A percentile compares a stretch with the other conserved stretches of the same genome.
Evolutionary conservation across 2,329 filamentous ascomycete species (phyloP).

Genomic region (Colletotrichum agaves): DNA sequence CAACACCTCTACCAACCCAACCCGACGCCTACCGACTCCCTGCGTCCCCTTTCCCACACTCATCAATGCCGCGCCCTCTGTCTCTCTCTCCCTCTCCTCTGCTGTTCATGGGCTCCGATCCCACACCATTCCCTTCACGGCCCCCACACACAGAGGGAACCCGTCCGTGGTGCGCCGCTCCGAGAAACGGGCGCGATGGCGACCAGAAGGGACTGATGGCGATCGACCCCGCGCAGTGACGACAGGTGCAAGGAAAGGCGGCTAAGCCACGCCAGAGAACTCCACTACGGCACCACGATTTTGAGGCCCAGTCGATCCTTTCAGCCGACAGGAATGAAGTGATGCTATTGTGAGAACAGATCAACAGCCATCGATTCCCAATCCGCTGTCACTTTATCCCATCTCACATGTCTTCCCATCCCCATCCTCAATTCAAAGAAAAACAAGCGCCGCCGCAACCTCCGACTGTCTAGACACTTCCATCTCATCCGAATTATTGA

Average conservation of each 20-base stretch:
- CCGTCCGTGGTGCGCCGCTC: constrained; percentile 23
- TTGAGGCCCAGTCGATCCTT: constrained; percentile 33
- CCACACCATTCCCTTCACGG: constrained; percentile 2
- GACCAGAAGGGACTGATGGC: constrained; percentile 10
- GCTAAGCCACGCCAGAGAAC: constrained; percentile 32
- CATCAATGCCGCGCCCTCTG: constrained; percentile 23
- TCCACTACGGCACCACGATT: constrained; percentile 26
- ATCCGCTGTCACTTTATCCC: neutral
- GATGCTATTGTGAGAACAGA: neutral
- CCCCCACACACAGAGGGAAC: constrained; percentile 6
- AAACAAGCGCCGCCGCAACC: constrained; percentile 12
- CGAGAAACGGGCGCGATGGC: constrained; percentile 21
- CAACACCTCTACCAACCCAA: neutral
- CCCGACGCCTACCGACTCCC: neutral
- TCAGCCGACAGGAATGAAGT: neutral
- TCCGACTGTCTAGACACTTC: neutral
- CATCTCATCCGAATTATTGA: constrained; percentile 34
- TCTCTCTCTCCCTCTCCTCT: neutral
- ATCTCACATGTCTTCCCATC: neutral
- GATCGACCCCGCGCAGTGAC: constrained; percentile 36
- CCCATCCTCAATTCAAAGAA: neutral
- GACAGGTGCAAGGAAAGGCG: constrained; percentile 24
- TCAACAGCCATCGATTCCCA: neutral
- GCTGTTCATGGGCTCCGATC: constrained; percentile 26
- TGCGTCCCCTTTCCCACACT: constrained; percentile 22